Percentiles rank a stretch among this genome's conserved stretches.
These are phyloP conservation scores for Kappamyces sp. DNA, from an alignment of 192 early-diverging fungal genomes.

Conservation along the genomic window DNA sequence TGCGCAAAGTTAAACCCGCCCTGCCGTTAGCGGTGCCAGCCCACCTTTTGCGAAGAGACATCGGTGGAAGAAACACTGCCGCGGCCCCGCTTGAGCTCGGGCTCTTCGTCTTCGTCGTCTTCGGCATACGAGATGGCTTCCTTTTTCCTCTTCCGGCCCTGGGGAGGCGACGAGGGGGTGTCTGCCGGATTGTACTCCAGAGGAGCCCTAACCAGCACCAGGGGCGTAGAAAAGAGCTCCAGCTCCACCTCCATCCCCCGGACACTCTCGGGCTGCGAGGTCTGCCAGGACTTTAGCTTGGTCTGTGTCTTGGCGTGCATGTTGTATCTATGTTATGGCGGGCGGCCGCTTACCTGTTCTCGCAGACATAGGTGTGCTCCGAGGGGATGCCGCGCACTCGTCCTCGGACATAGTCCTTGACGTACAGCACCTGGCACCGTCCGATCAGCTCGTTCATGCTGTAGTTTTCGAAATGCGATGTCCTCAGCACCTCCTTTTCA, in stretches of 20 bases:
- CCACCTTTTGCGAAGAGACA: constrained; percentile 5
- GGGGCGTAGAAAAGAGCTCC: constrained; percentile 22
- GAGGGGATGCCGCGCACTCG: constrained; percentile 39
- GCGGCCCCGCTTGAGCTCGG: constrained; percentile 8
- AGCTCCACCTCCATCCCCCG: constrained; percentile 21
- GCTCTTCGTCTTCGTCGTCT: not conserved
- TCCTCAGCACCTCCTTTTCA: constrained; percentile 64
- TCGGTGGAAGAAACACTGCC: not conserved
- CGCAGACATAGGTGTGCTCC: constrained; percentile 58
- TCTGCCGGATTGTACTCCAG: not conserved
- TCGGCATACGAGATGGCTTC: constrained; percentile 12
- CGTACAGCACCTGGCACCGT: constrained; percentile 54
- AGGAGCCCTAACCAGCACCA: constrained; percentile 10
- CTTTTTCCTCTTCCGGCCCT: not conserved
- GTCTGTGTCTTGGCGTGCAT: constrained; percentile 45
- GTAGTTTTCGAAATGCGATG: constrained; percentile 49
- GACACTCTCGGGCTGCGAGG: constrained; percentile 43
- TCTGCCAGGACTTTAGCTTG: constrained; percentile 65
- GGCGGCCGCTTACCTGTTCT: constrained; percentile 22
- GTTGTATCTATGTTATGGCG: constrained; percentile 36
- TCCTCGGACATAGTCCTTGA: constrained; percentile 53
- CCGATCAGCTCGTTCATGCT: constrained; percentile 49
- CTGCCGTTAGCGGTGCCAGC: constrained; percentile 3
- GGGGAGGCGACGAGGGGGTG: not conserved
- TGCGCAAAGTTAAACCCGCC: not conserved